Base-by-base conservation (phyloP, 139 green algal species). In the Picochlorum sp. region DNA sequence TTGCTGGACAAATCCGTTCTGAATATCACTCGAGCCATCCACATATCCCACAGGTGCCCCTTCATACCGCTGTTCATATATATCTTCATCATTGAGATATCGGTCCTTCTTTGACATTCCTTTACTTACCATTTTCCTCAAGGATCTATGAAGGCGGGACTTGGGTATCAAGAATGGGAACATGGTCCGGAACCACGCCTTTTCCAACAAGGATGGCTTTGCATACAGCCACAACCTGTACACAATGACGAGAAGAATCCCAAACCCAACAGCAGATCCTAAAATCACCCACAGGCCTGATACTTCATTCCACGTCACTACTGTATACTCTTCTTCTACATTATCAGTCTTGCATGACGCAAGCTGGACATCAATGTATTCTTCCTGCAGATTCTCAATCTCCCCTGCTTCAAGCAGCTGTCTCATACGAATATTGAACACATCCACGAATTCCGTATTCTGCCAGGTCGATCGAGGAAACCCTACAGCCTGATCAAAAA, bases 231-330 rank as follows among this genome's bases (percentile, higher is more conserved):
- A 54, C 16, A 54, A 9, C n/a, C 47, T 54, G n/a, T 54, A 54
- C 47, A 21, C 2, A 6, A 54, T 20, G 18, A 54, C 1, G 18
- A 54, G n/a, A 26, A 54, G 47, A 26, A 54, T 54, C 6, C 47
- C 47, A 20, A 54, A 9, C 7, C 47, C 47, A 54, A 54, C 47
- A 54, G 47, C n/a, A 10, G n/a, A 20, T 59, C 51, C 51, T n/a
- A 59, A 21, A 45, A 62, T 45, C n/a, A 62, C n/a, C 56, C 56
- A 62, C 2, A 62, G 11, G 4, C 56, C 56, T 6, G 56, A 30
- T 21, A 62, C 56, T 62, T 62, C 15, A 23, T 45, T 23, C 24
- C 21, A 21, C 5, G 56, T 62, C 14, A 62, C 30, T 18, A 16
- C 15, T 47, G 26, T 21, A 21, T 21, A 30, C 5, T 2, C 0